A percentile compares a stretch with the other conserved stretches of the same genome.
These are phyloP conservation scores for Suillus subaureus DNA, from an alignment of 768 basidiomycete species.

Conservation along the genomic window DNA sequence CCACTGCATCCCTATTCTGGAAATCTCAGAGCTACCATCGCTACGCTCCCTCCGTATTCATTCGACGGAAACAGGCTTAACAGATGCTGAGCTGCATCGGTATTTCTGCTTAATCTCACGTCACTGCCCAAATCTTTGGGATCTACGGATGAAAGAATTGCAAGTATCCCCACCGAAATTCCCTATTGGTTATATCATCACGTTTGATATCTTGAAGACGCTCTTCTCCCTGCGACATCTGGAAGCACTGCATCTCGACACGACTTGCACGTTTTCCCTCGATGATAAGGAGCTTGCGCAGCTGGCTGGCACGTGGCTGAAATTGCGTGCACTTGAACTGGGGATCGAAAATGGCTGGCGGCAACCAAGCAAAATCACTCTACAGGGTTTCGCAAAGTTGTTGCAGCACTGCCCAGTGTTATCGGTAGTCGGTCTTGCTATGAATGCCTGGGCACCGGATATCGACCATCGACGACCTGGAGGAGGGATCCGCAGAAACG, in stretches of 20 bases:
- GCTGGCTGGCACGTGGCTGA: not conserved
- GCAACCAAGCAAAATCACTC: slow-evolving; percentile 22
- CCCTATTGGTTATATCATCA: slow-evolving; percentile 1
- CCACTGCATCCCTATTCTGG: not conserved
- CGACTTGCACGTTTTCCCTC: slow-evolving; percentile 9
- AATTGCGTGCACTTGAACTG: slow-evolving; percentile 4
- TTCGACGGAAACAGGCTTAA: slow-evolving; percentile 1
- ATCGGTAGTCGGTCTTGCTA: not conserved
- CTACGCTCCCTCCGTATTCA: not conserved
- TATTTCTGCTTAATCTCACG: not conserved
- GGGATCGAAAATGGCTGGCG: slow-evolving; percentile 25
- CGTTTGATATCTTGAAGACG: not conserved
- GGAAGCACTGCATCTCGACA: slow-evolving; percentile 6
- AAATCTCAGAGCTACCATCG: not conserved
- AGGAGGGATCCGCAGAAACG: not conserved
- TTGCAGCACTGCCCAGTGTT: slow-evolving; percentile 22
- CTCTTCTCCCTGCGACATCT: not conserved
- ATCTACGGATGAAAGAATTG: not conserved
- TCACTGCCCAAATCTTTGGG: not conserved
- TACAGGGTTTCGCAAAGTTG: slow-evolving; percentile 26
- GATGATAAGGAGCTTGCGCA: slow-evolving; percentile 1
- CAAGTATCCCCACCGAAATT: slow-evolving; percentile 2
- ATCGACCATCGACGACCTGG: slow-evolving; percentile 2
- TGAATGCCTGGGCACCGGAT: slow-evolving; percentile 3
- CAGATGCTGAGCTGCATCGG: not conserved